phyloP scores from a whole-genome alignment of 2,329 filamentous ascomycete genomes.

The Calonectria henricotiae region DNA sequence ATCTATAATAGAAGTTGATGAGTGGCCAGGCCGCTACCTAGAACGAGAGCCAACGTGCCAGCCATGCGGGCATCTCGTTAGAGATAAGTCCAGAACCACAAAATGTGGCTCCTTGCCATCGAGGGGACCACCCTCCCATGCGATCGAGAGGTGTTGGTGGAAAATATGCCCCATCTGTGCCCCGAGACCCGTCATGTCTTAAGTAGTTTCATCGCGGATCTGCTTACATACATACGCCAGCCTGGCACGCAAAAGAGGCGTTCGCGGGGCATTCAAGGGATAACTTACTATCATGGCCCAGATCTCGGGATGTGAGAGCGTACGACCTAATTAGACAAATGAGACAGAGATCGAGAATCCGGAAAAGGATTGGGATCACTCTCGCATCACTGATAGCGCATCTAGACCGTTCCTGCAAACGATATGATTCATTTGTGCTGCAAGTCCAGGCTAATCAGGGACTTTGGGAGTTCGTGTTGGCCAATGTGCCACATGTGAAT shows the following conservation, averaged over 20 bases:
- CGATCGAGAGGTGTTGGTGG: slow-evolving; percentile 14
- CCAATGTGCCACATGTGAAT: slow-evolving; percentile 9
- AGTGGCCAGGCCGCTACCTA: background rate
- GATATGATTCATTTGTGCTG: slow-evolving; percentile 2
- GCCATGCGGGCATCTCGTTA: slow-evolving; percentile 6
- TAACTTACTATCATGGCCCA: slow-evolving; percentile 34
- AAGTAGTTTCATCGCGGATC: slow-evolving; percentile 34
- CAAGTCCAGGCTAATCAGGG: background rate
- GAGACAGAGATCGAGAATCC: slow-evolving; percentile 38
- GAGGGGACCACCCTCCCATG: slow-evolving; percentile 9
- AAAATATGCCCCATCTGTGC: slow-evolving; percentile 29
- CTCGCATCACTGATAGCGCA: slow-evolving; percentile 28
- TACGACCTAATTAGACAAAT: slow-evolving; percentile 42
- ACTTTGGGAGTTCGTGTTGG: slow-evolving; percentile 11
- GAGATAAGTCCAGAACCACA: slow-evolving; percentile 5
- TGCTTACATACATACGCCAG: slow-evolving; percentile 29
- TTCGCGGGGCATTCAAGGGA: slow-evolving; percentile 44
- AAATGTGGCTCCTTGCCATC: slow-evolving; percentile 15
- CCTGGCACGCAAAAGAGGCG: slow-evolving; percentile 44
- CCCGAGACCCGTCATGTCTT: slow-evolving; percentile 34
- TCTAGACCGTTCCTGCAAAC: slow-evolving; percentile 27
- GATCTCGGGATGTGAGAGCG: slow-evolving; percentile 44
- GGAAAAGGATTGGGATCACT: slow-evolving; percentile 43
- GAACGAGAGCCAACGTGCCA: background rate
- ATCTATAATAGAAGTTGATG: background rate